These are phyloP conservation scores for Cladosporium sp. DNA, from an alignment of 2,329 filamentous ascomycete species.

Conservation along the genomic window DNA sequence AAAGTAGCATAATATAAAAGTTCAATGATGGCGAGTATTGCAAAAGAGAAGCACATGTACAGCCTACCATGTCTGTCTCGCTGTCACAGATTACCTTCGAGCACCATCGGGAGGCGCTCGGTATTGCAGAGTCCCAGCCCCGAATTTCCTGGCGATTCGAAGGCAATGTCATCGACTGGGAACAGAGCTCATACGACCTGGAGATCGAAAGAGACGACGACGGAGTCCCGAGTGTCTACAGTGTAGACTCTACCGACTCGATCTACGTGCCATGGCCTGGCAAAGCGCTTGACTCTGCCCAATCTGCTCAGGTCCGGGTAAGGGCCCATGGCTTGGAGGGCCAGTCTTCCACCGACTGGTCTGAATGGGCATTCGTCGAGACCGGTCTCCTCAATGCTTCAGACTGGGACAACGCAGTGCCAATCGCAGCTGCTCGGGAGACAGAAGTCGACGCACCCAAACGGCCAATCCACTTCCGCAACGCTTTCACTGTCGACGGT, in stretches of 20 bases:
- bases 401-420: conserved; percentile 1
- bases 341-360: conserved; percentile 5
- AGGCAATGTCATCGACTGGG: conserved; percentile 3
- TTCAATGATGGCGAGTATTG: neutral
- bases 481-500: neutral
- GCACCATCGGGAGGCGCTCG: neutral
- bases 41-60: neutral
- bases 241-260: neutral
- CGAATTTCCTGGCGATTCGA: conserved; percentile 5
- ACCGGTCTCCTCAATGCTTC: neutral
- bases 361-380: neutral
- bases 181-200: conserved; percentile 1
- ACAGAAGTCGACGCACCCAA: neutral
- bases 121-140: neutral
- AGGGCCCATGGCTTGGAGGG: neutral
- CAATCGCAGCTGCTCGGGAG: conserved; percentile 1
- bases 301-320: neutral
- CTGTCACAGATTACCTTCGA: conserved; percentile 1
- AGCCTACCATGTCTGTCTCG: neutral
- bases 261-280: conserved; percentile 5
- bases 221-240: neutral
- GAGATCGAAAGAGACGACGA: neutral
- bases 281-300: neutral
- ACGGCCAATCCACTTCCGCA: neutral
- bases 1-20: neutral